Percentiles rank a stretch among this genome's conserved stretches.
Conservation (phyloP, 2,329 filamentous ascomycete species). For the Monosporascus sp. region DNA sequence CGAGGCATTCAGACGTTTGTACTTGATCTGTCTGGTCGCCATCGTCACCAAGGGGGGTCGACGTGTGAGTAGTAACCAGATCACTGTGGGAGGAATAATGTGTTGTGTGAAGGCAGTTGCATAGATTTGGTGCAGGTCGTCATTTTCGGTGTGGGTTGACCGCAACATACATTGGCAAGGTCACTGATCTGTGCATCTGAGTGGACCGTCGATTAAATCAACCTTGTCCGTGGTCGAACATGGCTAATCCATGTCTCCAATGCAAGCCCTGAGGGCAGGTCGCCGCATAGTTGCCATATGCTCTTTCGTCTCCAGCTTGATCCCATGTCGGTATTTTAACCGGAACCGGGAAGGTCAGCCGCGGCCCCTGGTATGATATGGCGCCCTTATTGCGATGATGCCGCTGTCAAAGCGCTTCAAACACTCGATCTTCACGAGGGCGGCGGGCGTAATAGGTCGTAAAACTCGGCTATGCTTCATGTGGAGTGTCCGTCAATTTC, state of each 20-base stretch:
- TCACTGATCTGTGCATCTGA: background rate
- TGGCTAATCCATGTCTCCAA: background rate
- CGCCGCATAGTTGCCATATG: too few species aligned
- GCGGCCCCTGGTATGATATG: background rate
- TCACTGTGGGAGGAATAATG: background rate
- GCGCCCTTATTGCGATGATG: background rate
- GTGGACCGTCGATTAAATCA: background rate
- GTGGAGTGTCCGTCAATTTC: too few species aligned
- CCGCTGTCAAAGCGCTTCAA: background rate
- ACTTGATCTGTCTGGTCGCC: background rate
- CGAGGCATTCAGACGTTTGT: conserved; percentile 16
- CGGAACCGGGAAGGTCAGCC: background rate
- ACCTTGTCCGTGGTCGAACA: background rate
- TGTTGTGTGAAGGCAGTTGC: background rate
- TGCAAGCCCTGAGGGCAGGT: background rate
- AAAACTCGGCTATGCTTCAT: too few species aligned
- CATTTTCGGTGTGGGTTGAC: background rate
- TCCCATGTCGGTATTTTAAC: background rate
- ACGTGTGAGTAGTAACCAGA: background rate
- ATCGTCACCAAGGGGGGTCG: background rate
- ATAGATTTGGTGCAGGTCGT: background rate
- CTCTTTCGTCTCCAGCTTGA: too few species aligned
- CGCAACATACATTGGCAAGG: background rate
- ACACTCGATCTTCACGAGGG: too few species aligned
- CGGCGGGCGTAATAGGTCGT: too few species aligned